These are phyloP conservation scores for Hypomontagnella monticulosa DNA, from an alignment of 495 filamentous ascomycete genomes.

Conservation along the genomic window DNA sequence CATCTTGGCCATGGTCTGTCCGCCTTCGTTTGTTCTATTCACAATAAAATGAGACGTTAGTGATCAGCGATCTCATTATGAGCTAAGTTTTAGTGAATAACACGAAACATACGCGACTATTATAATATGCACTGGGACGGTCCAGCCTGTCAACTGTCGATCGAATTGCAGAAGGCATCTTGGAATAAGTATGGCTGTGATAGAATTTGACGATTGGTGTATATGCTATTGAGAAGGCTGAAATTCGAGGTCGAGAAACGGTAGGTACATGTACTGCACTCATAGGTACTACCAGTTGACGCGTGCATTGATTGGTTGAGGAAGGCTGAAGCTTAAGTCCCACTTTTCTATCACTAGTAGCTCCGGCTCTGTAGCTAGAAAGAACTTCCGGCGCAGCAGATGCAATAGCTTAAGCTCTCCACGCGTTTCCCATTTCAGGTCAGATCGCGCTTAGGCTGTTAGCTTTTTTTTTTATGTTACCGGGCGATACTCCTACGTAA, in stretches of 20 bases:
- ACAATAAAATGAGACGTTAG: conserved; percentile 20
- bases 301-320: conserved; percentile 14
- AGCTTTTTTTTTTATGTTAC: background rate
- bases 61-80: conserved; percentile 1
- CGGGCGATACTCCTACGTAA: background rate
- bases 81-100: conserved; percentile 12
- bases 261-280: conserved; percentile 3
- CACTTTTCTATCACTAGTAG: conserved; percentile 11
- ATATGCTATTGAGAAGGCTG: background rate
- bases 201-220: background rate
- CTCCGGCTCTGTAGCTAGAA: background rate
- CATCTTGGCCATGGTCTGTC: conserved; percentile 67
- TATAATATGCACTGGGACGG: conserved; percentile 87
- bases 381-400: background rate
- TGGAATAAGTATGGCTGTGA: background rate
- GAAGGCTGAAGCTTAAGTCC: conserved; percentile 28
- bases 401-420: conserved; percentile 3
- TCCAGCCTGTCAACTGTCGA: conserved; percentile 88
- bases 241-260: conserved; percentile 3
- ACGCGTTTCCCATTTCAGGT: conserved; percentile 28
- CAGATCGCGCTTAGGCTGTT: conserved; percentile 28
- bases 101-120: conserved; percentile 68
- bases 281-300: background rate
- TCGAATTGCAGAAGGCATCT: conserved; percentile 39
- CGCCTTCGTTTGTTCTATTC: conserved; percentile 70